phyloP scores from a whole-genome alignment of 2,329 filamentous ascomycete genomes.

The Emergomyces orientalis region DNA sequence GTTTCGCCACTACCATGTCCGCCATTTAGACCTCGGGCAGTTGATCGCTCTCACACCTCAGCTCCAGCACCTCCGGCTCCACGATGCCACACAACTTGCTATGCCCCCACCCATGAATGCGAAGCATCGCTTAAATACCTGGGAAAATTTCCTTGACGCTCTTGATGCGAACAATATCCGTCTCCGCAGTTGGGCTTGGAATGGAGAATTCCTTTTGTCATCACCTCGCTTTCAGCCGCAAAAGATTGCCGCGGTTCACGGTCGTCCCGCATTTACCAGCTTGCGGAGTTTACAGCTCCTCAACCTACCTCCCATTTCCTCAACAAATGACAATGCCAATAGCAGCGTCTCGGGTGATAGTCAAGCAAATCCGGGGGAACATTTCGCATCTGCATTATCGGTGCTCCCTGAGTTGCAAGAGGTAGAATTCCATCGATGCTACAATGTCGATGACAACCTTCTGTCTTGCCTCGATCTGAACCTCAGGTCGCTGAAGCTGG shows the following conservation, averaged over 20 bases:
- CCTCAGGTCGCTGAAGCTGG: constrained; percentile 60
- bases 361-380: constrained; percentile 8
- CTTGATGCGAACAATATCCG: constrained; percentile 44
- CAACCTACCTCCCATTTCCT: constrained; percentile 21
- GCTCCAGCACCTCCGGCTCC: constrained; percentile 61
- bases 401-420: constrained; percentile 56
- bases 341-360: constrained; percentile 12
- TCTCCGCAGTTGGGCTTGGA: constrained; percentile 50
- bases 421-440: constrained; percentile 66
- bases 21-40: constrained; percentile 47
- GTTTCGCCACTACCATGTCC: constrained; percentile 46
- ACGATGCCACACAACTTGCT: constrained; percentile 41
- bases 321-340: background rate
- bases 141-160: constrained; percentile 48
- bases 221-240: constrained; percentile 33
- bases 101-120: background rate
- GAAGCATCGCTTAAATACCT: constrained; percentile 1
- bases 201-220: constrained; percentile 37
- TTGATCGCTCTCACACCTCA: constrained; percentile 58
- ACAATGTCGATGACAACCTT: constrained; percentile 57
- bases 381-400: constrained; percentile 41
- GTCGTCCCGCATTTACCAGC: constrained; percentile 44
- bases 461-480: constrained; percentile 58
- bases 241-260: constrained; percentile 47
- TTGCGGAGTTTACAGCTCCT: constrained; percentile 30